These are phyloP conservation scores for Arthrobotrys sphaeroides DNA, from an alignment of 2,329 filamentous ascomycete species.

Conservation along the genomic window DNA sequence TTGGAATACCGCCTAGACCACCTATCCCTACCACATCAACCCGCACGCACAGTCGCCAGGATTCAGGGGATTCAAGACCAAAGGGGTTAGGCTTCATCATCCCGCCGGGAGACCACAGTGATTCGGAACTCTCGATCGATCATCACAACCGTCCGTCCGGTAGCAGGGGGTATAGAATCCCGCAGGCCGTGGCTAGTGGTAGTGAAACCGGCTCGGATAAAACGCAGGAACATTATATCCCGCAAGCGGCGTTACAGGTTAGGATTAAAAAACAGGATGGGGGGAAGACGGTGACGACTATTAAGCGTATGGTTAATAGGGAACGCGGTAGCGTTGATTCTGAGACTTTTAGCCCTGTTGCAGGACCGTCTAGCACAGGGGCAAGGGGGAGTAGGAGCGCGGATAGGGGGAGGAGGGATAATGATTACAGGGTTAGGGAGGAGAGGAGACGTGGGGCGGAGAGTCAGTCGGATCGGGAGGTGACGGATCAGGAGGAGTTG, in stretches of 20 bases:
- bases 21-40: slow-evolving; percentile 29
- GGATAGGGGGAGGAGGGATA: slow-evolving; percentile 8
- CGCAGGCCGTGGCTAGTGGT: slow-evolving; percentile 41
- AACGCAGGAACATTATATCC: slow-evolving; percentile 26
- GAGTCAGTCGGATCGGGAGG: slow-evolving; percentile 36
- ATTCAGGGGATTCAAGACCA: slow-evolving; percentile 16
- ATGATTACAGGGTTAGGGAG: slow-evolving; percentile 34
- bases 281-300: slow-evolving; percentile 48
- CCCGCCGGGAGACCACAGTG: slow-evolving; percentile 30
- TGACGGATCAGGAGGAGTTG: slow-evolving; percentile 27
- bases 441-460: slow-evolving; percentile 26
- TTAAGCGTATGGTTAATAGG: slow-evolving; percentile 48
- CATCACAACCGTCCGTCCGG: slow-evolving; percentile 44
- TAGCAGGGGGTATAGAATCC: slow-evolving; percentile 45
- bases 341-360: slow-evolving; percentile 6
- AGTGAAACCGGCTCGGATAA: slow-evolving; percentile 34
- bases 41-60: slow-evolving; percentile 35
- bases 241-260: slow-evolving; percentile 45
- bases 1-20: slow-evolving; percentile 30
- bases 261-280: slow-evolving; percentile 52
- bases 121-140: slow-evolving; percentile 39
- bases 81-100: slow-evolving; percentile 33
- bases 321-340: slow-evolving; percentile 32
- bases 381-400: slow-evolving; percentile 4
- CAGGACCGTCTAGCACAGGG: slow-evolving; percentile 2